Evolutionary conservation across 805 yeast species (phyloP).

Genomic region (Hanseniaspora clermontiae): DNA sequence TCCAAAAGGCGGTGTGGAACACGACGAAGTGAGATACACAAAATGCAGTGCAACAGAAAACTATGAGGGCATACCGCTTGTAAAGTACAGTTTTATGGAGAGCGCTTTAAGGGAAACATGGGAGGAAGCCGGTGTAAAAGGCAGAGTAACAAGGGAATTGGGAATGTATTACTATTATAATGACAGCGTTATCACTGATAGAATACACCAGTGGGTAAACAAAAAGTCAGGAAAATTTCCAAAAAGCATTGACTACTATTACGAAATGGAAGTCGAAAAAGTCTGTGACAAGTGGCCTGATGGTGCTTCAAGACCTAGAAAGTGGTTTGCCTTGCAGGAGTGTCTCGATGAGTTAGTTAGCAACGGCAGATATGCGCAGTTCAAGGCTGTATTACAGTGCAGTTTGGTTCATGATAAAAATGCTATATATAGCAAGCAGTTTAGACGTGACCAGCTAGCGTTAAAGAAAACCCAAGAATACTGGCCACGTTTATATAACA

Average conservation of each 20-base stretch:
- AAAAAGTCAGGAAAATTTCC: constrained; percentile 38
- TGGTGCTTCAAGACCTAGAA: constrained; percentile 41
- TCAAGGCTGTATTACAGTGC: constrained; percentile 48
- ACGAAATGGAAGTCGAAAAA: constrained; percentile 52
- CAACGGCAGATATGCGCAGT: constrained; percentile 32
- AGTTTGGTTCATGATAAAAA: constrained; percentile 38
- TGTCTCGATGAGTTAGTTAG: constrained; percentile 24
- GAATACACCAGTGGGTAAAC: constrained; percentile 25
- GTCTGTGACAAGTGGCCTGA: constrained; percentile 71
- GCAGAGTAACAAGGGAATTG: constrained; percentile 41
- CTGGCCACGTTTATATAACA: background rate
- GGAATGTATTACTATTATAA: constrained; percentile 57
- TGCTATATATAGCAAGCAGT: constrained; percentile 36
- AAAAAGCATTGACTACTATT: constrained; percentile 74
- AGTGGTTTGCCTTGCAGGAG: constrained; percentile 37
- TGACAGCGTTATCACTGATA: constrained; percentile 30
- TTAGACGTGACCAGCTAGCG: constrained; percentile 33
- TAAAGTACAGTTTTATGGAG: constrained; percentile 23
- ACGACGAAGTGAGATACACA: constrained; percentile 43
- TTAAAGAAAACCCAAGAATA: background rate
- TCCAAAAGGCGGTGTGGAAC: constrained; percentile 93
- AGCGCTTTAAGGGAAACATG: constrained; percentile 83
- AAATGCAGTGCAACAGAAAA: background rate
- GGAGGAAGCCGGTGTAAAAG: constrained; percentile 93
- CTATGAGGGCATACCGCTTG: background rate